Base-by-base conservation (phyloP, 768 basidiomycete genomes). In the Cantharellus anzutake region DNA sequence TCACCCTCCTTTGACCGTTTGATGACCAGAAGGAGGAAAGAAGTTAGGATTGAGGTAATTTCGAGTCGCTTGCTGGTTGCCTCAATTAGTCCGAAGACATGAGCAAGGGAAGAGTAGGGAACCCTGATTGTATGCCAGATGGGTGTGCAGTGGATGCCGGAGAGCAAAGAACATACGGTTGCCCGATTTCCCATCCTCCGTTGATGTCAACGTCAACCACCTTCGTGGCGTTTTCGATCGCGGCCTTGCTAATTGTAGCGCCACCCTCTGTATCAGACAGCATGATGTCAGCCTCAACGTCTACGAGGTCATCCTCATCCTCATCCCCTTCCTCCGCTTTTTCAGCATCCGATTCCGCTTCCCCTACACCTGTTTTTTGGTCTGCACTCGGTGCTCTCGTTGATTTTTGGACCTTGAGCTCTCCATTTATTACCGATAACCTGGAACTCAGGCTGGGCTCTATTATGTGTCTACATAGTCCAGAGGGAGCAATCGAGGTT, bases 61-160 rank as follows among this genome's bases (percentile, higher is more conserved):
- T 96, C 92, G 52, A 96, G 71, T 20, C 96, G 85, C 67, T 97
- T 98, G 1, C 92, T 97, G 4, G 96, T 99, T 3, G 81, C 80
- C 70, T 96, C 93, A 62, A 99, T 98, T 39, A 86, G 72, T 16
- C 82, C 77, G 68, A 98, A 98, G 0, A 85, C 80, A 64, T 89
- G 84, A 4, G 91, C 81, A 41, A 99, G 77, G 3, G 96, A 89
- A 16, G 89, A 85, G 68, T 99, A 99, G 0, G 96, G 96, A 5
- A 97, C 85, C 41, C 41, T 64, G 56, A 34, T 51, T 56, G 5
- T 55, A 41, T 57, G 56, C 29, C 11, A 55, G 52, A 11, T 37
- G 38, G 7, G 52, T 7, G 35, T 55, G 14, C 11, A 37, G 35
- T 14, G 38, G 52, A 11, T 55, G 35, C 14, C 35, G 35, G 35